Base-by-base conservation (phyloP, 192 early-diverging fungal species). In the Coemansia reversa region DNA sequence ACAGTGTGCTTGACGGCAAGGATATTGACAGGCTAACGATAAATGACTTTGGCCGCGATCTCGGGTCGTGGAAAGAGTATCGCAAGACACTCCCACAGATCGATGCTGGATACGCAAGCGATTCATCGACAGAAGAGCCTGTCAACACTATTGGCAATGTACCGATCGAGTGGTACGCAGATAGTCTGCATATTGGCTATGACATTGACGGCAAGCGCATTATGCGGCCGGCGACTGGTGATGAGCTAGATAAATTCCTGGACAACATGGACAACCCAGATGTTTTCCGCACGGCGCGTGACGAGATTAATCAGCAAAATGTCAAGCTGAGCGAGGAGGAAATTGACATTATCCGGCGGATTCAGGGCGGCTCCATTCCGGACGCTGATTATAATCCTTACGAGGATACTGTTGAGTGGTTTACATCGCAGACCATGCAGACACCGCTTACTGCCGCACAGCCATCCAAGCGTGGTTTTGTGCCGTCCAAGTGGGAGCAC, bases 131-230 rank as follows among this genome's bases (percentile, higher is more conserved):
- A 3, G 95, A 96, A 70, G 94, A 97, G 65, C 84, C 87, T 1
- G 72, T 74, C 18, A 99, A 99, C 74, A 96, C 94, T 0, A 88
- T 97, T 55, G 97, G 97, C 56, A 94, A 97, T 60, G 86, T 99
- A 32, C 95, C 97, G 7, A 88, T 96, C 74, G 91, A 96, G 76
- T 98, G 96, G 96, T 99, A 99, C 70, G 90, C 92, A 35, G 97
- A 99, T 50, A 91, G 91, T 48, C 91, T 90, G 55, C 97, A 99
- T 70, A 96, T 98, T 60, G 97, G 97, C 39, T 99, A 99, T 74
- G 89, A 94, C 66, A 81, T 96, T 27, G 82, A 95, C 65, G 97
- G 97, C 33, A 94, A 98, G 69, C 93, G 88, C 74, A 88, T 99
- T 29, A 77, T 92, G 84, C 86, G 84, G 66, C 93, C 94, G n/a